A percentile compares a stretch with the other conserved stretches of the same genome.
phyloP scores from a whole-genome alignment of 148 eudicot species.

The Heliosperma pusillum region DNA sequence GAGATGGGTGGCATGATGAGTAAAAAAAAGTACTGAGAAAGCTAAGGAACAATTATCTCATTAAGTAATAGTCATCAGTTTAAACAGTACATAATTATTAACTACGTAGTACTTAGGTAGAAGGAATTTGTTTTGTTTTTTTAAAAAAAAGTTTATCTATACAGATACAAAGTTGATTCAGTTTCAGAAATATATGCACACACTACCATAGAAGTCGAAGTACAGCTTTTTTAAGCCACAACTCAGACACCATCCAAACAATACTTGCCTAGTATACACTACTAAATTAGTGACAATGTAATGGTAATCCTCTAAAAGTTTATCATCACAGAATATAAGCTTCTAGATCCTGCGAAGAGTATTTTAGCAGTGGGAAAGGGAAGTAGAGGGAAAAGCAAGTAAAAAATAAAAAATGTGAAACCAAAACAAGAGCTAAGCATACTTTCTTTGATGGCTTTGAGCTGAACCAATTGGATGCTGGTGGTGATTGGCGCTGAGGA shows the following conservation, averaged over 20 bases:
- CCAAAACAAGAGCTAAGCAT: not conserved
- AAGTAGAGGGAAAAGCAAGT: conserved; percentile 1
- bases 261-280: not conserved
- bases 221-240: too few species aligned
- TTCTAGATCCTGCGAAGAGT: not conserved
- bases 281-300: not conserved
- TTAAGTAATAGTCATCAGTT: too few species aligned
- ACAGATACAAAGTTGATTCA: too few species aligned
- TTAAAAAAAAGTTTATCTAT: too few species aligned
- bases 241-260: not conserved
- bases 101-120: too few species aligned
- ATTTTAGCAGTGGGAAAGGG: conserved; percentile 5
- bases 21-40: too few species aligned
- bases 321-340: not conserved
- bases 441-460: conserved; percentile 66
- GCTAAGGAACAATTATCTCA: too few species aligned
- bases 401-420: not conserved
- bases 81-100: too few species aligned
- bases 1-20: too few species aligned
- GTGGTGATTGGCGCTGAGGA: conserved; percentile 29
- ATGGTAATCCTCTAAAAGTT: not conserved
- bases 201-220: too few species aligned
- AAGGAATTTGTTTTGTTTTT: too few species aligned
- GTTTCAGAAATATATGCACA: too few species aligned
- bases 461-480: conserved; percentile 41